Conservation (phyloP, 371 early-diverging fungal species). For the Mortierella polycephala region DNA sequence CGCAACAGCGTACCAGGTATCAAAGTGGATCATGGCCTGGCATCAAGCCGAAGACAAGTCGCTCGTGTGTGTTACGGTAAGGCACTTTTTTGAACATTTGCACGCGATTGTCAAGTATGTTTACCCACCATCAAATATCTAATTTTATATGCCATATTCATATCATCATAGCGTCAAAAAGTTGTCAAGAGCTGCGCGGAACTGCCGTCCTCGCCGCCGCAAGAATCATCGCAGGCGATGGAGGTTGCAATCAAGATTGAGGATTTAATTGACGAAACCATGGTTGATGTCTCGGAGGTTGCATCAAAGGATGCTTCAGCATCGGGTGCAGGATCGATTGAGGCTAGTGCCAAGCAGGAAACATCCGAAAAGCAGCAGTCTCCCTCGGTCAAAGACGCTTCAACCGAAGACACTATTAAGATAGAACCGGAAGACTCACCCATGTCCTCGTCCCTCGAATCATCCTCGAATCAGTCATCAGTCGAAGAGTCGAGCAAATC, state of each 20-base stretch:
- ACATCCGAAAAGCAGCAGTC: conserved; percentile 11
- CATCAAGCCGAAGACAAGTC: conserved; percentile 80
- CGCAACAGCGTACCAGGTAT: conserved; percentile 76
- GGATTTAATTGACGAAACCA: conserved; percentile 40
- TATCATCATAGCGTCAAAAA: conserved; percentile 10
- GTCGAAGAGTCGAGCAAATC: conserved; percentile 7
- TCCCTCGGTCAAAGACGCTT: neutral
- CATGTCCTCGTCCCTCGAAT: conserved; percentile 12
- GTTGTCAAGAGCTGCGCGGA: neutral
- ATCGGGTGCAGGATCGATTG: conserved; percentile 55
- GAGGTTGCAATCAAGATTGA: conserved; percentile 35
- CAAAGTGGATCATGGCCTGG: conserved; percentile 85
- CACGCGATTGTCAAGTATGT: too few species aligned
- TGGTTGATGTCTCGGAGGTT: conserved; percentile 29
- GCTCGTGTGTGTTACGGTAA: conserved; percentile 72
- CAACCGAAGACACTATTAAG: conserved; percentile 27
- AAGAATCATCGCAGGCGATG: conserved; percentile 18
- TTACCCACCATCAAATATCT: too few species aligned
- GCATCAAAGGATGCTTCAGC: conserved; percentile 43
- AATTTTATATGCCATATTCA: neutral
- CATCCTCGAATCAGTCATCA: conserved; percentile 2
- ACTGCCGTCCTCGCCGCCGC: conserved; percentile 1
- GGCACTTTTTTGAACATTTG: neutral
- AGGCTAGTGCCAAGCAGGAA: conserved; percentile 68
- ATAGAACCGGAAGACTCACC: conserved; percentile 40